These are phyloP conservation scores for Solanum gracilifrons DNA, from an alignment of 257 asterid genomes.

Conservation along the genomic window DNA sequence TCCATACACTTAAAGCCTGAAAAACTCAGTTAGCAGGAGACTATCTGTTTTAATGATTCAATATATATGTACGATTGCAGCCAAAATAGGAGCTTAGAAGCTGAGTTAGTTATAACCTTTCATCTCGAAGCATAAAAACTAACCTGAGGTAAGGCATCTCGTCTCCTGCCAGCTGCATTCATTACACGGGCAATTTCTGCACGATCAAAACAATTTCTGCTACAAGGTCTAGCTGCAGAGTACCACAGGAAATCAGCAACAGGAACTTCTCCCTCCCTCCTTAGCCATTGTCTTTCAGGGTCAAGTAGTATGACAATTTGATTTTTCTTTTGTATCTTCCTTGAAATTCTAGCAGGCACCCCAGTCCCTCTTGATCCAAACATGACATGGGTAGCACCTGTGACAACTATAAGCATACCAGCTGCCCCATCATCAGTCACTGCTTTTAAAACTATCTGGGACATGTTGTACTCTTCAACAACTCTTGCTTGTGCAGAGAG, in stretches of 20 bases:
- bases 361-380: slow-evolving; percentile 94
- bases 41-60: neutral
- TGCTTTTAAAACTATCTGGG: slow-evolving; percentile 63
- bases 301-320: slow-evolving; percentile 69
- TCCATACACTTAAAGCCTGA: neutral
- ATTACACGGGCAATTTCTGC: slow-evolving; percentile 96
- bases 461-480: slow-evolving; percentile 84
- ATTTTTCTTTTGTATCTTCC: slow-evolving; percentile 64
- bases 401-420: slow-evolving; percentile 76
- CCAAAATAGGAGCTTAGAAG: neutral
- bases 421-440: slow-evolving; percentile 50
- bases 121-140: slow-evolving; percentile 6
- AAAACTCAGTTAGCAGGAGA: neutral
- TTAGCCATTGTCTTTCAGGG: slow-evolving; percentile 74
- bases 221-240: slow-evolving; percentile 91
- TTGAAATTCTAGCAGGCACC: slow-evolving; percentile 72
- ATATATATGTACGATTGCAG: neutral
- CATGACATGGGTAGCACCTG: slow-evolving; percentile 75
- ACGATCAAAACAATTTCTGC: slow-evolving; percentile 90
- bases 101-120: neutral
- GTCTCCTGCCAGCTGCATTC: slow-evolving; percentile 93
- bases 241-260: slow-evolving; percentile 97
- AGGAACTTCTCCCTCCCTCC: slow-evolving; percentile 90
- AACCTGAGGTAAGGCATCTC: slow-evolving; percentile 97
- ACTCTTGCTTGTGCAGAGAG: slow-evolving; percentile 81